Evolutionary conservation across 352 stramenopile genomes (phyloP).

Genomic region (Globisporangium cystogenes): DNA sequence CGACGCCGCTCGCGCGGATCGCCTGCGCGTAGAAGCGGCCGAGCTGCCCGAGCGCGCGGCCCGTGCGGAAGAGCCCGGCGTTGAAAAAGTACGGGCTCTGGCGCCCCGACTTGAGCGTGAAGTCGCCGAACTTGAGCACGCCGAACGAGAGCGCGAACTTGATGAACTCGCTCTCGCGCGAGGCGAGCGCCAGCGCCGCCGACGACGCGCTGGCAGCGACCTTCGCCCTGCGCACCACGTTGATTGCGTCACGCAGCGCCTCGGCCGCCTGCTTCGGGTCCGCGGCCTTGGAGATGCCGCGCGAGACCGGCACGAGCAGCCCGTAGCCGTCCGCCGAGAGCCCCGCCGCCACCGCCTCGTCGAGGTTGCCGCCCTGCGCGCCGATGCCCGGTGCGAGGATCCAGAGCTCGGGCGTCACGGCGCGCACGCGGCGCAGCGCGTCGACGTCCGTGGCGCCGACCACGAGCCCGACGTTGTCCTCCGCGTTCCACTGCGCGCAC

Average conservation of each 20-base stretch:
- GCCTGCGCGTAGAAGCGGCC: slow-evolving; percentile 93
- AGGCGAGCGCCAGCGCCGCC: slow-evolving; percentile 20
- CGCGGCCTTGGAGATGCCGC: slow-evolving; percentile 92
- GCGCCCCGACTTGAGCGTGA: slow-evolving; percentile 97
- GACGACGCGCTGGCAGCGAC: slow-evolving; percentile 13
- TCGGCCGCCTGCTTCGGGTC: slow-evolving; percentile 89
- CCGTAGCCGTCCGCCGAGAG: slow-evolving; percentile 86
- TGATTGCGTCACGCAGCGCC: slow-evolving; percentile 92
- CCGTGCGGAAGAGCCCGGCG: slow-evolving; percentile 95
- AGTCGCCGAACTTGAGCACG: slow-evolving; percentile 98
- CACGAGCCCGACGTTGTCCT: slow-evolving; percentile 94
- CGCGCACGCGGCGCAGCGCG: slow-evolving; percentile 85
- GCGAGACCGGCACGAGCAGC: slow-evolving; percentile 95
- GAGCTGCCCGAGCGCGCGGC: slow-evolving; percentile 88
- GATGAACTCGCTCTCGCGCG: slow-evolving; percentile 93
- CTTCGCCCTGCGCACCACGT: slow-evolving; percentile 76
- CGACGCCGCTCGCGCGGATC: slow-evolving; percentile 89
- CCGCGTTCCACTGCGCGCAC: slow-evolving; percentile 84
- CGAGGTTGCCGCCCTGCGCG: slow-evolving; percentile 90
- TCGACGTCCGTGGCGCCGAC: slow-evolving; percentile 96
- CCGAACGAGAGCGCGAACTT: slow-evolving; percentile 93
- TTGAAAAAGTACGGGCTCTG: slow-evolving; percentile 99
- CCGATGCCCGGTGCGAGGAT: slow-evolving; percentile 97
- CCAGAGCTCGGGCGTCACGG: slow-evolving; percentile 89
- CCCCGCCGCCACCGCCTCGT: slow-evolving; percentile 79